Base-by-base conservation (phyloP, 108 stramenopile genomes). In the Aurantiochytrium sp. region DNA sequence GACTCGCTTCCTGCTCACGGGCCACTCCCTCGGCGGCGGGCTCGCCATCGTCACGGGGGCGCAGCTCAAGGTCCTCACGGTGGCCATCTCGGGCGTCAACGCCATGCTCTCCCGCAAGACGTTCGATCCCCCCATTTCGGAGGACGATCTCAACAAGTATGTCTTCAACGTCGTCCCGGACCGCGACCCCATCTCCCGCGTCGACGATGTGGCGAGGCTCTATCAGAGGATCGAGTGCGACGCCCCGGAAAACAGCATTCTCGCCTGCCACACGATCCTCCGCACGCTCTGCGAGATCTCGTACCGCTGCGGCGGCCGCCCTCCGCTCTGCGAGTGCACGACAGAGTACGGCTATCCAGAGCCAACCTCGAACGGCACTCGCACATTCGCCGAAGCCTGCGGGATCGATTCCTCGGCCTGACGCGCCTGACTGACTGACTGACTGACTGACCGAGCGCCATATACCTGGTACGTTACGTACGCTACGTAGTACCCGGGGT, bases 121-220 rank as follows among this genome's bases (percentile, higher is more conserved):
- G 22, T 93, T 96, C 53, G 87, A 94, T 30, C 96, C 96, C 22
- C 93, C 91, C 0, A 69, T 96, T 21, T 87, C 90, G 27, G 32
- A 52, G 55, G 93, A 95, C 3, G 87, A 88, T 27, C 68, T 96
- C 8, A 90, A 95, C 55, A 42, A 90, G 22, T 91, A 94, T 59
- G 92, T 92, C 32, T 96, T 95, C 81, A 95, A 96, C 89, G 93
- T 95, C 55, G 91, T 95, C n/a, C 96, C 96, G 15, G 92, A 94
- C 32, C 88, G 95, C 55, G 96, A 96, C 86, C 85, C 90, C 24
- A 93, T 96, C 24, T 92, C 95, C 48, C 91, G 90, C 54, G 89
- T 95, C 88, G 96, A 94, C 27, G 96, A 94, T 27, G 65, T 54
- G 5, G 86, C 91, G 52, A 39, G 39, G 5, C 69, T 94, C 6